Base-by-base conservation (phyloP, 2,329 filamentous ascomycete genomes). In the Akanthomyces dipterigenus region DNA sequence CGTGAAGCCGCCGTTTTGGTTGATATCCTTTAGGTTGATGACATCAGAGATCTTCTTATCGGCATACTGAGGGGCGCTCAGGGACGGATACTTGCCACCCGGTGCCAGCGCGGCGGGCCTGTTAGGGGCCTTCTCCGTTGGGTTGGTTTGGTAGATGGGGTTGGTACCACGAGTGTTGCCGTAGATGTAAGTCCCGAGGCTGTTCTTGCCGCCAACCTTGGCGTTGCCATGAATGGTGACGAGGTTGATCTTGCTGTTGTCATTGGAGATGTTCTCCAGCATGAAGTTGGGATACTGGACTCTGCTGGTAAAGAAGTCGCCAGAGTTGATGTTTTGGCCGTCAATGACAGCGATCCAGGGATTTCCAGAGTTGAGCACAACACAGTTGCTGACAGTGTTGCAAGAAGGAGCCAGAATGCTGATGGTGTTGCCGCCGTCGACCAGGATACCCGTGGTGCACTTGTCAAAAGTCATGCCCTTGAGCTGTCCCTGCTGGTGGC, bases 101-200 rank as follows among this genome's bases (percentile, higher is more conserved):
- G 76, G 75, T 0, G 76, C 73, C 16, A 78, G 68, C 3, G 66
- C 68, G 7, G 65, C 62, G 2, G 76, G 75, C 4, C 76, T 72
- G 49, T 65, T 64, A 6, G 42, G 54, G 56, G 69, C 70, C 18
- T 69, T 64, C 1, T 71, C 69, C 0, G 66, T 67, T 12, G 70
- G 69, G 1, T 70, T 64, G n/a, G 71, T 74, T 24, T 61, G 58
- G 60, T 78, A 78, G 61, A 72, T 68, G n/a, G 77, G 75, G 64
- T 72, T 69, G 40, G 70, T 68, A 49, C 70, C 72, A 22, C 77
- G 73, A 1, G 76, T 78, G 66, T 79, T 79, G 58, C 67, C 77
- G 61, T 73, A 78, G 4, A 74, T 72, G 61, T 75, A 77, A 14
- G 75, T 77, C 26, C 74, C 64, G n/a, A 78, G 69, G 63, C 76